Percentiles rank a stretch among this genome's conserved stretches.
Evolutionary conservation across 2,329 filamentous ascomycete species (phyloP).

Genomic region (Penicillium italicum): DNA sequence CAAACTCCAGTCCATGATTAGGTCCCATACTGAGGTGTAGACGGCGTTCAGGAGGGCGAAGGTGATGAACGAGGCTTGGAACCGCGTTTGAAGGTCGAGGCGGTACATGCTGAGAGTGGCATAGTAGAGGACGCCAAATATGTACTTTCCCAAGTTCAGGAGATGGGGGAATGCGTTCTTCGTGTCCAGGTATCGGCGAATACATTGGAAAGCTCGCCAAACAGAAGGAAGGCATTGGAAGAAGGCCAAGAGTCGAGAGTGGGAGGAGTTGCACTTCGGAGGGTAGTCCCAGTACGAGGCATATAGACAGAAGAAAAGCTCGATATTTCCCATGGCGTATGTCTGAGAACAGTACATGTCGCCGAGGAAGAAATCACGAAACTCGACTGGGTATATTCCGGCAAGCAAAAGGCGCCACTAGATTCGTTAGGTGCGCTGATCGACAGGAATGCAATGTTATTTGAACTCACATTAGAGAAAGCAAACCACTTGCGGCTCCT

Average conservation of each 20-base stretch:
- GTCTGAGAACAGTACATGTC: conserved; percentile 97
- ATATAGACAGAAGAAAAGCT: conserved; percentile 93
- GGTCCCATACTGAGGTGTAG: conserved; percentile 86
- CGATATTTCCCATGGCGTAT: conserved; percentile 83
- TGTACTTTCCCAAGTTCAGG: conserved; percentile 88
- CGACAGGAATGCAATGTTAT: background rate
- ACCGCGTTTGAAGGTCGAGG: conserved; percentile 56
- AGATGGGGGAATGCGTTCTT: conserved; percentile 86
- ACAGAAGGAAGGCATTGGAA: conserved; percentile 78
- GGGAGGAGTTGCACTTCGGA: conserved; percentile 73
- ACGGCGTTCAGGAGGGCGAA: conserved; percentile 78
- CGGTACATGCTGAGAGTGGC: conserved; percentile 79
- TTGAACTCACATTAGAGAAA: conserved; percentile 71
- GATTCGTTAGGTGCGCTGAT: conserved; percentile 13
- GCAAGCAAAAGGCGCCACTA: conserved; percentile 82
- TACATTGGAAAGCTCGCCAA: conserved; percentile 85
- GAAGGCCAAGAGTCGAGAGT: conserved; percentile 82
- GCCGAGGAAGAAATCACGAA: conserved; percentile 93
- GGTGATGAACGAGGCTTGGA: conserved; percentile 69
- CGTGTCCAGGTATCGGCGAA: conserved; percentile 85
- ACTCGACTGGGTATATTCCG: conserved; percentile 88
- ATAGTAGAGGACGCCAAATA: conserved; percentile 75
- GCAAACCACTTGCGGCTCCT: conserved; percentile 79
- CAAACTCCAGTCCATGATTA: conserved; percentile 96
- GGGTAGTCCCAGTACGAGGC: conserved; percentile 72